phyloP scores from a whole-genome alignment of 2,329 filamentous ascomycete species.

The Penicillium digitatum region DNA sequence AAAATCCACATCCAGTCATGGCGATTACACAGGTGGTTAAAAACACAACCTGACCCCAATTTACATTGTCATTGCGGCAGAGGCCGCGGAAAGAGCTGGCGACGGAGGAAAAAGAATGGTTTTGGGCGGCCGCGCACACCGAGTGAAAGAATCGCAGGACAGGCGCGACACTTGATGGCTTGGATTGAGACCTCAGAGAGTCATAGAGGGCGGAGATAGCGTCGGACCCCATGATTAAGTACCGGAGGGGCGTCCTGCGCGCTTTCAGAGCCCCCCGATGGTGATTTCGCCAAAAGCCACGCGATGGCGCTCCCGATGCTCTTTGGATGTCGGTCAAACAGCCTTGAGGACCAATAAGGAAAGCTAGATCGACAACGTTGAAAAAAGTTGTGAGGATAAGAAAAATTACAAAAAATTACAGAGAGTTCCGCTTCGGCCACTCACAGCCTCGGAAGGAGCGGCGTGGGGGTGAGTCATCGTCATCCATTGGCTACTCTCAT shows the following conservation, averaged over 20 bases:
- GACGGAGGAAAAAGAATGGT: conserved; percentile 16
- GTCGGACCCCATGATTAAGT: conserved; percentile 22
- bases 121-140: conserved; percentile 18
- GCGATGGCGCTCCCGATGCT: conserved; percentile 14
- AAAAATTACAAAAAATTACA: conserved; percentile 6
- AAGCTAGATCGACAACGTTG: conserved; percentile 22
- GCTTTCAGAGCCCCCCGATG: conserved; percentile 11
- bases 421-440: conserved; percentile 20
- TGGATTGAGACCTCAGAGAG: conserved; percentile 9
- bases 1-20: conserved; percentile 38
- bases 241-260: conserved; percentile 8
- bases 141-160: conserved; percentile 23
- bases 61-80: conserved; percentile 29
- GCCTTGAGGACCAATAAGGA: conserved; percentile 18
- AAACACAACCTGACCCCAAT: conserved; percentile 30
- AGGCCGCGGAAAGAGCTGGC: conserved; percentile 19
- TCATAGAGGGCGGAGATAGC: conserved; percentile 14
- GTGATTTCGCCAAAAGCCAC: conserved; percentile 15
- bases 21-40: conserved; percentile 31
- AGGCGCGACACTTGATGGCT: conserved; percentile 10
- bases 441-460: conserved; percentile 15
- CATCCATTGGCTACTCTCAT: not conserved
- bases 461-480: conserved; percentile 25
- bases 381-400: conserved; percentile 6
- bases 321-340: conserved; percentile 12